Evolutionary conservation across 164 flowering plant species (phyloP), one percentile per base, ranked within the genome.

Genomic region (Litsea cubeba): DNA sequence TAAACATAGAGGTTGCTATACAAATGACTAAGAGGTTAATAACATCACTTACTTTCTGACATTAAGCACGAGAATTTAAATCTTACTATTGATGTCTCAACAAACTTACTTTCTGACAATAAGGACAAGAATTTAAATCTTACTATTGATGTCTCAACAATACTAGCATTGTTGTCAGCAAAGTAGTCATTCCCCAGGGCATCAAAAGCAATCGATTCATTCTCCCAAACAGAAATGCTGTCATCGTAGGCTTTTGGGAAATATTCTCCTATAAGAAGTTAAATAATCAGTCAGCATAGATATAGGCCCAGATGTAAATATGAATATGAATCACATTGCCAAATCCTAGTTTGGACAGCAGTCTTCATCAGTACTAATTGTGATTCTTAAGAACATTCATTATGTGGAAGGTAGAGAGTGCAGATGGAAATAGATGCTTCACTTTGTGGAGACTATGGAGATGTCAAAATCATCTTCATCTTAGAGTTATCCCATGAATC

Each of bases 171-270:
- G 54, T 81, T 84, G 63, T 88, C 86, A 64, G 93, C 88, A 78
- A 87, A 87, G 76, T 84, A 83, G 81, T 90, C 97, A 78, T 91
- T 93, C 68, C 68, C 86, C 30, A 89, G 77, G 60, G 74, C 85
- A 81, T 90, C 85, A 68, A 95, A 91, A 76, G 92, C 86, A 75
- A 89, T 73, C n/a, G 99, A 91, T 79, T 95, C 93, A 62, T 95
- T 97, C 84, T 95, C 97, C 99, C 98, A 95, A 20, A 93, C 93
- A 63, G 89, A 85, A 70, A 93, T 58, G 30, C 76, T 62, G 79
- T 91, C 95, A 74, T 84, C 78, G 71, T 73, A 70, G 28, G 90
- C 95, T 79, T 79, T 84, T 28, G 97, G 97, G 77, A 95, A 95
- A 83, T 93, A 91, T 69, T 91, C 94, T 72, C 87, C 98, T 95